Percentiles rank a stretch among this genome's conserved stretches.
Evolutionary conservation across 805 yeast genomes (phyloP).

Genomic region (Nakazawaea anatomiae): DNA sequence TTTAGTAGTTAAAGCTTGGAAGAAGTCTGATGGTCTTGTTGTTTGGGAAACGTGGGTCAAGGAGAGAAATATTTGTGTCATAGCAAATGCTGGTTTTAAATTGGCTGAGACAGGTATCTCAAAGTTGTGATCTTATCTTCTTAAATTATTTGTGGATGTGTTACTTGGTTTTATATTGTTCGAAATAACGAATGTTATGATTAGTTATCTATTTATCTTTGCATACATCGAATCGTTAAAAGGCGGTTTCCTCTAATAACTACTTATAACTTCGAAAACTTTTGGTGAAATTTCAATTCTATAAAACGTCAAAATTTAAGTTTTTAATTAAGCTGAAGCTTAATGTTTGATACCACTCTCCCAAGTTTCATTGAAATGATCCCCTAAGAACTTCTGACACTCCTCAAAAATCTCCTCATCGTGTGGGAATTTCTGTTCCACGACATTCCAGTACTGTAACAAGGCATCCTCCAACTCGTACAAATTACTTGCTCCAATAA

Average conservation of each 20-base stretch:
- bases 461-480: slow-evolving; percentile 63
- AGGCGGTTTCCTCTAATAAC: too few species aligned
- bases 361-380: slow-evolving; percentile 66
- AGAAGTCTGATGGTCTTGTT: slow-evolving; percentile 55
- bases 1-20: slow-evolving; percentile 80
- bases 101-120: slow-evolving; percentile 11
- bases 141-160: not conserved
- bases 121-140: slow-evolving; percentile 16
- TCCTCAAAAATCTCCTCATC: slow-evolving; percentile 40
- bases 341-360: slow-evolving; percentile 25
- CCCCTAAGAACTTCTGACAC: slow-evolving; percentile 41
- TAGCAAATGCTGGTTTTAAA: slow-evolving; percentile 82
- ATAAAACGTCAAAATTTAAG: too few species aligned
- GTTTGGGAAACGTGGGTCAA: slow-evolving; percentile 78
- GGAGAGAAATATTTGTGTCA: slow-evolving; percentile 73
- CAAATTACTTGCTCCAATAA: slow-evolving; percentile 68
- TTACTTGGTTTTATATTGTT: not conserved
- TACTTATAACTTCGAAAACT: too few species aligned
- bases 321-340: not conserved
- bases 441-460: slow-evolving; percentile 45
- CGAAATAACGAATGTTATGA: not conserved
- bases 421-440: slow-evolving; percentile 19
- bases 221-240: not conserved
- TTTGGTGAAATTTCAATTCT: not conserved
- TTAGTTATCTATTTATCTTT: not conserved